Base-by-base conservation (phyloP, 805 yeast genomes). In the Scheffersomyces stipitis region DNA sequence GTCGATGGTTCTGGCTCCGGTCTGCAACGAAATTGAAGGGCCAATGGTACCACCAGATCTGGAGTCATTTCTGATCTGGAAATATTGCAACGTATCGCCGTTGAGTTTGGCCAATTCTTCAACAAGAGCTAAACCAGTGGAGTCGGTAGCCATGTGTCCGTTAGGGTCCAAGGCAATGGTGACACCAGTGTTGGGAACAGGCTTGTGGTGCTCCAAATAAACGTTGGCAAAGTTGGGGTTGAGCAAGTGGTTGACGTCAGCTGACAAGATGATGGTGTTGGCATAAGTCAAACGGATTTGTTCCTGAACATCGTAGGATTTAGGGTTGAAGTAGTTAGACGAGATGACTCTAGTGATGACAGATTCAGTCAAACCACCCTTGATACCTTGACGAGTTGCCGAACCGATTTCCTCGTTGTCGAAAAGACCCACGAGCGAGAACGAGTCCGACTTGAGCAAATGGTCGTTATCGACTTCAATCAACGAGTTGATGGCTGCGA, bases 11-110 rank as follows among this genome's bases (percentile, higher is more conserved):
- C 86, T 71, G 3, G 86, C 85, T 38, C 88, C 88, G 1, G 86
- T 80, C 44, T 73, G 76, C 28, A 75, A 62, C 12, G 86, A 67
- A 37, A 81, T 66, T 8, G 75, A 69, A 15, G 87, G 96, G 0
- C 96, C 96, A 54, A 88, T 86, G 18, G 96, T 86, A 27, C 95
- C 95, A 22, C 96, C 96, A 1, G 89, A 81, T 56, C 93, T 76
- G 12, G 86, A 75, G 57, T 82, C 90, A 63, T 88, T 87, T 61
- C 93, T 78, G 58, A 86, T 83, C 55, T 87, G 96, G 80, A 86
- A 86, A 62, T 79, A 81, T 64, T 88, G 96, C 18, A 87, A 47
- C 36, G 66, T 63, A 56, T 84, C 88, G 34, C 71, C 83, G 42
- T 85, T 80, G 36, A 64, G 55, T 40, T 76, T 66, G 3, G 88